Conservation (phyloP, 2,329 filamentous ascomycete genomes). For the Cordyceps farinosa region DNA sequence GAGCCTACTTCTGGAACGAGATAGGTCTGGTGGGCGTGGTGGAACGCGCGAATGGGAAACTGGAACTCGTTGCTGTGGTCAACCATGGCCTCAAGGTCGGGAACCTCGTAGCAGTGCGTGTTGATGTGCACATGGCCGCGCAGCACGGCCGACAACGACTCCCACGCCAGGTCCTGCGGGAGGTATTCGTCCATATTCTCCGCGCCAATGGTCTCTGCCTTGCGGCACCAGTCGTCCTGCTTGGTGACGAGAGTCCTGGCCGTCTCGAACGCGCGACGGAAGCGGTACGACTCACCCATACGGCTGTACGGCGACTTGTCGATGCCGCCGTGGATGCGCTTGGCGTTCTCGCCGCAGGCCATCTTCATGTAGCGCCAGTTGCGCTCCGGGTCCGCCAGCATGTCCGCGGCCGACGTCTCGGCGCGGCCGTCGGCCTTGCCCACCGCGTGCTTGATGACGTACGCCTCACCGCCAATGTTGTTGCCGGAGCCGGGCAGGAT, state of each 20-base stretch:
- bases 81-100: slow-evolving; percentile 66
- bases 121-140: slow-evolving; percentile 67
- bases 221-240: slow-evolving; percentile 66
- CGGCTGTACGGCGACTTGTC: slow-evolving; percentile 56
- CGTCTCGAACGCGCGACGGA: slow-evolving; percentile 64
- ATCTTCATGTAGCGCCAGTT: slow-evolving; percentile 73
- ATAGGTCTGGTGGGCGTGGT: slow-evolving; percentile 19
- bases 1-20: slow-evolving; percentile 49
- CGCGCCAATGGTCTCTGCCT: slow-evolving; percentile 48
- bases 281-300: slow-evolving; percentile 66
- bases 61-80: slow-evolving; percentile 70
- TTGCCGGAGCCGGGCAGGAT: slow-evolving; percentile 67
- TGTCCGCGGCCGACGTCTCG: slow-evolving; percentile 60
- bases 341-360: slow-evolving; percentile 70
- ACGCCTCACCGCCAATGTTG: slow-evolving; percentile 70
- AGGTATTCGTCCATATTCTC: slow-evolving; percentile 55
- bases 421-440: slow-evolving; percentile 56
- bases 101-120: slow-evolving; percentile 68
- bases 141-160: slow-evolving; percentile 58
- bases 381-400: slow-evolving; percentile 63
- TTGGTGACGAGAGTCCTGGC: slow-evolving; percentile 52
- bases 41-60: slow-evolving; percentile 37
- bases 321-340: slow-evolving; percentile 54
- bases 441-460: slow-evolving; percentile 64
- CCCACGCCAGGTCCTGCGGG: slow-evolving; percentile 60